phyloP scores from a whole-genome alignment of 2,329 filamentous ascomycete species.

The Akanthomyces uredinophilus region DNA sequence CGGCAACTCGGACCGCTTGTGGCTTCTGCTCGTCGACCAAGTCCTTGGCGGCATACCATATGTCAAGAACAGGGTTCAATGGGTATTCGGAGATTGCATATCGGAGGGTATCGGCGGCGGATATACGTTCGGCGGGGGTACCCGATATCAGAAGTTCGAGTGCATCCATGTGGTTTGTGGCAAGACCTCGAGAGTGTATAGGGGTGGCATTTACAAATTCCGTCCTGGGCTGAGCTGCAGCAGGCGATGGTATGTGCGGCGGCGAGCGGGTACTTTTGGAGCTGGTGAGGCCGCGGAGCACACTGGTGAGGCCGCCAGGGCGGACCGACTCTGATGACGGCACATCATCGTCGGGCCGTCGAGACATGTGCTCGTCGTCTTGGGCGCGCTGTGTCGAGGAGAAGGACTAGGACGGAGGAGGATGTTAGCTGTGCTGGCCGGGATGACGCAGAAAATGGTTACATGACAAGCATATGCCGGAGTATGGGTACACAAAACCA shows the following conservation, averaged over 20 bases:
- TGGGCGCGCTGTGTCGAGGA: slow-evolving; percentile 15
- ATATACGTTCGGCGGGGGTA: slow-evolving; percentile 46
- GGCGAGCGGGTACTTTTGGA: slow-evolving; percentile 50
- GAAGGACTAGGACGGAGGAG: neutral
- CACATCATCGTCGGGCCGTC: slow-evolving; percentile 52
- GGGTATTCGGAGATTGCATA: slow-evolving; percentile 54
- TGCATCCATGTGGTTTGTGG: slow-evolving; percentile 48
- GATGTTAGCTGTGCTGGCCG: neutral
- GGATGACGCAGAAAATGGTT: neutral
- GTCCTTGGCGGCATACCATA: slow-evolving; percentile 63
- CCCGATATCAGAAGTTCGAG: slow-evolving; percentile 52
- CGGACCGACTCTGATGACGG: slow-evolving; percentile 51
- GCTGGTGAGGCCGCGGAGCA: slow-evolving; percentile 58
- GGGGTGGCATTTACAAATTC: slow-evolving; percentile 41
- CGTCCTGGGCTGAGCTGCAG: slow-evolving; percentile 35
- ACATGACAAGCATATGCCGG: neutral
- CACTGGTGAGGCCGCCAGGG: slow-evolving; percentile 54
- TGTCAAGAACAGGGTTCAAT: slow-evolving; percentile 53
- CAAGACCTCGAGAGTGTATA: slow-evolving; percentile 38
- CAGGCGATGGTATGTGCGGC: slow-evolving; percentile 37
- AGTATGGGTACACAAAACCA: neutral
- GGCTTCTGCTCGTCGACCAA: slow-evolving; percentile 55
- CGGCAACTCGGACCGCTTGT: slow-evolving; percentile 49
- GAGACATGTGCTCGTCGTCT: slow-evolving; percentile 52
- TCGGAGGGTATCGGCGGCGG: slow-evolving; percentile 54